Evolutionary conservation across 768 basidiomycete species (phyloP).

Genomic region (Hebeloma cylindrosporum): DNA sequence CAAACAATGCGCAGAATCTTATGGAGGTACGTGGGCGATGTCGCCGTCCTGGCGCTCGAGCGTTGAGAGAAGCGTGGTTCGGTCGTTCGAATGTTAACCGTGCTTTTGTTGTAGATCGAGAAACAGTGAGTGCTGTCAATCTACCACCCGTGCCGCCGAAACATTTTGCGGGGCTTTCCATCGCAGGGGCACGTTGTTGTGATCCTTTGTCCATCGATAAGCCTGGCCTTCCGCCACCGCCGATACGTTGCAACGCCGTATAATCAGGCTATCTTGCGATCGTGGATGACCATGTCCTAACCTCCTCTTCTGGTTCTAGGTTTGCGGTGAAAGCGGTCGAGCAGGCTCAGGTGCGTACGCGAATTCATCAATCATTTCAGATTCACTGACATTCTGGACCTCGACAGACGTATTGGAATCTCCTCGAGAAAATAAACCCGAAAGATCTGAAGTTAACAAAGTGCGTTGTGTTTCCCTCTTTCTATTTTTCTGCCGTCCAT

Average conservation of each 20-base stretch:
- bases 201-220: not conserved
- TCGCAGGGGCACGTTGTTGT: not conserved
- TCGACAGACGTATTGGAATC: constrained; percentile 88
- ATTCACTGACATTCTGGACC: not conserved
- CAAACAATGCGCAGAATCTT: constrained; percentile 89
- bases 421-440: constrained; percentile 80
- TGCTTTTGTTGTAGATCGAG: constrained; percentile 70
- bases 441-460: constrained; percentile 78
- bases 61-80: too few relatives aligned
- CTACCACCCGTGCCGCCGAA: not conserved
- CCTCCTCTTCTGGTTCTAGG: constrained; percentile 34
- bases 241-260: too few relatives aligned
- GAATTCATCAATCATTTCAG: not conserved
- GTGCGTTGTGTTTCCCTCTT: constrained; percentile 41
- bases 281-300: too few relatives aligned
- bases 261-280: too few relatives aligned
- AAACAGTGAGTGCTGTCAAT: constrained; percentile 70
- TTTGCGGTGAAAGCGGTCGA: constrained; percentile 96
- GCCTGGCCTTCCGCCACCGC: too few relatives aligned
- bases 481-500: not conserved
- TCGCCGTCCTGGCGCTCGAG: constrained; percentile 1
- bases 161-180: not conserved
- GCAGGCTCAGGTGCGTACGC: constrained; percentile 79
- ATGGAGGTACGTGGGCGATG: constrained; percentile 59
- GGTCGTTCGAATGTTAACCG: too few relatives aligned